Conservation (phyloP, 2,329 filamentous ascomycete genomes). For the Cladobotryum protrusum region DNA sequence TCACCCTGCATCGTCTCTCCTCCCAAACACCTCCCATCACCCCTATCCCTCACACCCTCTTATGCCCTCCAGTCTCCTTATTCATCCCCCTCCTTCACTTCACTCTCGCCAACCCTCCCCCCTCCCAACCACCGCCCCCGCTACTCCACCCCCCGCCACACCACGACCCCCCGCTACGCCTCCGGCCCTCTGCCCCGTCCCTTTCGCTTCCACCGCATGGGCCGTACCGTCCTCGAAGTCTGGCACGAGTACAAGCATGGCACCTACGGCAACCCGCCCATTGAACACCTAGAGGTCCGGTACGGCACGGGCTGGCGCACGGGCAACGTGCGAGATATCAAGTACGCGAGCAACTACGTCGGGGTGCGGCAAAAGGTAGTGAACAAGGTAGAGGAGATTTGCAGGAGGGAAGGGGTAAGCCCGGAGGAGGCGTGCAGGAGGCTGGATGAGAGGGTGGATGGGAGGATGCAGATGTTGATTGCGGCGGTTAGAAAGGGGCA, state of each 20-base stretch:
- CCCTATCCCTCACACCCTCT: background rate
- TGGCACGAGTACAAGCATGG: conserved; percentile 22
- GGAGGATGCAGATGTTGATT: conserved; percentile 19
- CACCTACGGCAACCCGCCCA: conserved; percentile 15
- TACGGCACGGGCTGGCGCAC: conserved; percentile 19
- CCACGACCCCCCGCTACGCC: conserved; percentile 14
- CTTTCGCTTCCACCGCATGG: conserved; percentile 20
- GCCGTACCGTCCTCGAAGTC: conserved; percentile 17
- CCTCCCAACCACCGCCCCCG: conserved; percentile 5
- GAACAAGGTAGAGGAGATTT: conserved; percentile 16
- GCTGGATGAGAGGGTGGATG: conserved; percentile 18
- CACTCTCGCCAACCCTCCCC: conserved; percentile 13
- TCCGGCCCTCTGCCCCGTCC: conserved; percentile 11
- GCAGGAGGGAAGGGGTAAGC: background rate
- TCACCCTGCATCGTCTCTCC: no score
- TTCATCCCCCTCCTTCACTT: background rate
- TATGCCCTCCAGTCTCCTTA: background rate
- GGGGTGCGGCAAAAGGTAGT: conserved; percentile 18
- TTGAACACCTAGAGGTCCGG: conserved; percentile 16
- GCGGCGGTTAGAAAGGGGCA: conserved; percentile 14
- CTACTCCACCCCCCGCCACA: conserved; percentile 16
- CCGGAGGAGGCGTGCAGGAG: conserved; percentile 10
- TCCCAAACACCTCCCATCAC: background rate
- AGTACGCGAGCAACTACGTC: conserved; percentile 23
- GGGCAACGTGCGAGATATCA: conserved; percentile 14